Percentiles rank a stretch among this genome's conserved stretches.
phyloP scores from a whole-genome alignment of 2,329 filamentous ascomycete genomes.

The Trichophyton verrucosum region DNA sequence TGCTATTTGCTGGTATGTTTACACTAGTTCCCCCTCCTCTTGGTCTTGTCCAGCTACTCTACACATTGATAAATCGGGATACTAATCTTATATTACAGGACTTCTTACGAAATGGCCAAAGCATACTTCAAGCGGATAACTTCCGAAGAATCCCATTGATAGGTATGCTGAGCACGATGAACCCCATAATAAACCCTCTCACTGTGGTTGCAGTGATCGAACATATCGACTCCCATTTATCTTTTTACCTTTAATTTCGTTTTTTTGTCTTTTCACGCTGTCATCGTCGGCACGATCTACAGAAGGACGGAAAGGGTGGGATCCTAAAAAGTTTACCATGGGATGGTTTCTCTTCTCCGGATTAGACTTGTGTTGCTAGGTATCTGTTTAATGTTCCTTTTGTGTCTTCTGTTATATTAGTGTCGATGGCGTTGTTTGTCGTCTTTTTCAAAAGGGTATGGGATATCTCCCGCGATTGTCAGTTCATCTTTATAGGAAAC shows the following conservation, averaged over 20 bases:
- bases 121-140: conserved; percentile 43
- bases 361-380: conserved; percentile 3
- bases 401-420: neutral
- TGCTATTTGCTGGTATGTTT: conserved; percentile 85
- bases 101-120: conserved; percentile 56
- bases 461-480: neutral
- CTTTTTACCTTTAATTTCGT: neutral
- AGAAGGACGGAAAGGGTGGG: conserved; percentile 2
- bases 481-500: neutral
- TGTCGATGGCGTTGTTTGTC: neutral
- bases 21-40: neutral
- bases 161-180: neutral
- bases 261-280: neutral
- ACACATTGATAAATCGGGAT: neutral
- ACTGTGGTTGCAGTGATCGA: neutral
- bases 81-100: conserved; percentile 30
- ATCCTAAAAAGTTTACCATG: conserved; percentile 3
- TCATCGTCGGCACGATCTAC: neutral
- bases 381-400: conserved; percentile 2
- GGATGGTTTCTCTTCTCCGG: conserved; percentile 1
- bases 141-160: neutral
- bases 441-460: neutral
- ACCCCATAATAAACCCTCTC: neutral
- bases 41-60: neutral
- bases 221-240: neutral